Evolutionary conservation across 2,329 filamentous ascomycete species (phyloP), one percentile per base, ranked within the genome.

Genomic region (Penicillium hordei): DNA sequence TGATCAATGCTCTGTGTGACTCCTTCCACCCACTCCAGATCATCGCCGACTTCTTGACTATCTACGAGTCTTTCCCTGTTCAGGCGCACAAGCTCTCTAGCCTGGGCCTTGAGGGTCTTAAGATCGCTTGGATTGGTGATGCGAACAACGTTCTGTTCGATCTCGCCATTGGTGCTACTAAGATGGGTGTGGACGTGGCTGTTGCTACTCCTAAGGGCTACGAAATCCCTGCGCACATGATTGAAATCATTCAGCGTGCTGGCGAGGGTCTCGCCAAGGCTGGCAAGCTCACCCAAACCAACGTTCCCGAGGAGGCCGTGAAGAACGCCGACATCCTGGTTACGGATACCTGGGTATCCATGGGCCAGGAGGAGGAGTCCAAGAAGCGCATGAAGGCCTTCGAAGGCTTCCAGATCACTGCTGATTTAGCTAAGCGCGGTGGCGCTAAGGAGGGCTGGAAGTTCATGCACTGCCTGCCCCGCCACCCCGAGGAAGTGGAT

Each of bases 131-230:
- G 94, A 82, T 99, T 45, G 93, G 93, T 52, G 93, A 99, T 72
- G 91, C 92, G 12, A 99, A 97, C 79, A 99, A 99, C 68, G 93
- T 99, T 29, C 85, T 97, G 25, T 97, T 93, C 71, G 93, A 99
- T 72, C 83, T 97, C 53, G 92, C 93, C 48, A 93, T 94, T 65
- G 93, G 85, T 40, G 92, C 90, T 57, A 80, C 89, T 67, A 97
- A 97, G 79, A 84, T 93, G 67, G 94, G 94, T 45, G 86, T 96
- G 27, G 83, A 96, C 67, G 83, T 99, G 61, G 81, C 90, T 2
- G 91, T 97, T 38, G 94, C 94, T 13, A 93, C 93, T 0, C 94
- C 94, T 21, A 78, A 82, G 60, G 91, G 90, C 48, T 97, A 96
- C 72, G 85, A 86, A 50, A 96, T 97, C 61, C 91, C 93, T 1